Conservation (phyloP, 2,329 filamentous ascomycete species). For the Botrytis paeoniae region DNA sequence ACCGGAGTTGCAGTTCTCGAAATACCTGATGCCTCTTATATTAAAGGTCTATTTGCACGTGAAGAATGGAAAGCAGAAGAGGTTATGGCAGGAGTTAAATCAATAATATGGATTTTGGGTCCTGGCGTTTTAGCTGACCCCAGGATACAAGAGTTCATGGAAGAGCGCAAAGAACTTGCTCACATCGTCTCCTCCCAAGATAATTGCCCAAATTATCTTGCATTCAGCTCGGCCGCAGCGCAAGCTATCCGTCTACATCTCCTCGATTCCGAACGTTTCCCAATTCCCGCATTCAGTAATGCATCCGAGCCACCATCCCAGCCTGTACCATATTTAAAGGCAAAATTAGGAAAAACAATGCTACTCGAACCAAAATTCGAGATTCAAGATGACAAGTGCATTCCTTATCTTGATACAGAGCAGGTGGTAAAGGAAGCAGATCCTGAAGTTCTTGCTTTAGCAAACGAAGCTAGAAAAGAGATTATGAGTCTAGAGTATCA, state of each 20-base stretch:
- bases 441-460: constrained; percentile 51
- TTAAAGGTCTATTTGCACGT: constrained; percentile 65
- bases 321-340: constrained; percentile 25
- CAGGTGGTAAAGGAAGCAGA: constrained; percentile 42
- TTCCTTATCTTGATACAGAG: constrained; percentile 49
- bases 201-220: constrained; percentile 70
- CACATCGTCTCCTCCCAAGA: constrained; percentile 79
- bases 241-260: constrained; percentile 67
- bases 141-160: constrained; percentile 67
- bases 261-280: constrained; percentile 72
- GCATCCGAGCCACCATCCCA: constrained; percentile 14
- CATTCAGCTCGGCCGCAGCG: constrained; percentile 63
- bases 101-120: constrained; percentile 80
- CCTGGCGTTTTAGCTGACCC: constrained; percentile 61
- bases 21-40: constrained; percentile 66
- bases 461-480: constrained; percentile 45
- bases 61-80: constrained; percentile 66
- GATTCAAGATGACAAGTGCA: constrained; percentile 45
- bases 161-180: constrained; percentile 55
- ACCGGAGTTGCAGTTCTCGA: constrained; percentile 78
- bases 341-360: constrained; percentile 29
- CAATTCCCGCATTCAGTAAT: constrained; percentile 64
- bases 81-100: constrained; percentile 64
- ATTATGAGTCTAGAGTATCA: constrained; percentile 47
- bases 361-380: constrained; percentile 34